Percentiles rank a stretch among this genome's conserved stretches.
Conservation (phyloP, 2,329 filamentous ascomycete species). For the Didymella exigua region DNA sequence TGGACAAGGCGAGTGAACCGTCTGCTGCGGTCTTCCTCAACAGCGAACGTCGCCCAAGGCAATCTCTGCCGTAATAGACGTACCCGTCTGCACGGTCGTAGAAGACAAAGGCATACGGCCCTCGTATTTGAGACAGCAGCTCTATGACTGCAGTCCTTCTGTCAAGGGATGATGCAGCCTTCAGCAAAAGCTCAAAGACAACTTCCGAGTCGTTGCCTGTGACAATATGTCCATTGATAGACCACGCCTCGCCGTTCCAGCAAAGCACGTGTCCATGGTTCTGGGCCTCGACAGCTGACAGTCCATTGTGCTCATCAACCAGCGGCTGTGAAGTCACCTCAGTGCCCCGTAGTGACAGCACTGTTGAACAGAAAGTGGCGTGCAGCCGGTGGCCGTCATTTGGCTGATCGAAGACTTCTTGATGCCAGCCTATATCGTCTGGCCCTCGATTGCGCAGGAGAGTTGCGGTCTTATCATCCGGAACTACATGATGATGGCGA, state of each 20-base stretch:
- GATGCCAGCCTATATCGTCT: no score
- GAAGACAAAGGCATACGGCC: constrained; percentile 90
- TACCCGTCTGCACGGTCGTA: constrained; percentile 67
- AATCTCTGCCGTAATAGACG: constrained; percentile 85
- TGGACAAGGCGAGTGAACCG: constrained; percentile 44
- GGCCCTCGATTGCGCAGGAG: constrained; percentile 44
- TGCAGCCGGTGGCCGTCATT: constrained; percentile 33
- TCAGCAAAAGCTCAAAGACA: constrained; percentile 66
- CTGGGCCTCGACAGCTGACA: no score
- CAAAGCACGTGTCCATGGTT: constrained; percentile 78
- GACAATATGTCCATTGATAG: constrained; percentile 64
- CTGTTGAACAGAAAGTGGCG: constrained; percentile 77
- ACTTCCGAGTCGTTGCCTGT: constrained; percentile 77
- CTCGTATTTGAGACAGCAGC: constrained; percentile 50
- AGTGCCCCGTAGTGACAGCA: constrained; percentile 85
- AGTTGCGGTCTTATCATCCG: constrained; percentile 30
- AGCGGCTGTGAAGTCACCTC: constrained; percentile 76
- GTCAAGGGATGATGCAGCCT: constrained; percentile 19
- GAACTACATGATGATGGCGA: constrained; percentile 27
- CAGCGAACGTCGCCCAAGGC: constrained; percentile 83
- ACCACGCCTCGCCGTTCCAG: constrained; percentile 99
- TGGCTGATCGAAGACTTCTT: no score
- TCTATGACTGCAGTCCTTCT: constrained; percentile 23
- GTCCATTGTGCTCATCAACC: no score
- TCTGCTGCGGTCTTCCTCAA: constrained; percentile 61